Conservation (phyloP, 2,329 filamentous ascomycete species). For the Xylaria arbuscula region DNA sequence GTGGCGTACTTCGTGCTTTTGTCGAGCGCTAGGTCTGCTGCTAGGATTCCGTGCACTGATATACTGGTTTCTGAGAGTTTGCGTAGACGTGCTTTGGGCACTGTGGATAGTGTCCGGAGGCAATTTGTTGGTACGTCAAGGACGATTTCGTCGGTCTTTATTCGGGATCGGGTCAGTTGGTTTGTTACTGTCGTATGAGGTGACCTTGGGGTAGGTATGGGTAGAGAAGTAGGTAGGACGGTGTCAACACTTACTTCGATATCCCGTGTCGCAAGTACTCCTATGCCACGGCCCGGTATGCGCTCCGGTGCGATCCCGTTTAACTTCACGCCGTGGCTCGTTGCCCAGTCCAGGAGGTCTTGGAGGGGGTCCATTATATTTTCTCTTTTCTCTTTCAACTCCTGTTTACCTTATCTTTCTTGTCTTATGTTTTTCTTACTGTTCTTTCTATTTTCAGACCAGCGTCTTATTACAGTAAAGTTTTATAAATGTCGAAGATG, state of each 20-base stretch:
- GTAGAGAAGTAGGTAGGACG: conserved; percentile 5
- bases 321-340: conserved; percentile 71
- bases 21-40: conserved; percentile 72
- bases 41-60: conserved; percentile 77
- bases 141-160: conserved; percentile 68
- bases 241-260: conserved; percentile 65
- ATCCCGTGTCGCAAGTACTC: conserved; percentile 75
- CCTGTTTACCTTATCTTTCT: too few species aligned
- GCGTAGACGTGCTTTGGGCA: conserved; percentile 64
- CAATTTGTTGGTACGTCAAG: conserved; percentile 72
- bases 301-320: conserved; percentile 73
- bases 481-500: background rate
- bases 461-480: background rate
- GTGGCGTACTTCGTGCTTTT: conserved; percentile 58
- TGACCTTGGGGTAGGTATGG: too few species aligned
- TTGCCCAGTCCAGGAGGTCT: conserved; percentile 75
- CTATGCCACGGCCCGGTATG: conserved; percentile 79
- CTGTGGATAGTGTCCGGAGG: conserved; percentile 72
- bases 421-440: background rate
- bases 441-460: background rate
- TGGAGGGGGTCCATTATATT: conserved; percentile 49
- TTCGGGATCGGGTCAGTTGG: background rate
- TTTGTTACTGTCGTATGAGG: background rate
- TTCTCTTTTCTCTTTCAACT: background rate
- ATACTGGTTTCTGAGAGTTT: conserved; percentile 62